Evolutionary conservation across 129 eudicot genomes (phyloP), one percentile per base, ranked within the genome.

Genomic region (Deinandra increscens): DNA sequence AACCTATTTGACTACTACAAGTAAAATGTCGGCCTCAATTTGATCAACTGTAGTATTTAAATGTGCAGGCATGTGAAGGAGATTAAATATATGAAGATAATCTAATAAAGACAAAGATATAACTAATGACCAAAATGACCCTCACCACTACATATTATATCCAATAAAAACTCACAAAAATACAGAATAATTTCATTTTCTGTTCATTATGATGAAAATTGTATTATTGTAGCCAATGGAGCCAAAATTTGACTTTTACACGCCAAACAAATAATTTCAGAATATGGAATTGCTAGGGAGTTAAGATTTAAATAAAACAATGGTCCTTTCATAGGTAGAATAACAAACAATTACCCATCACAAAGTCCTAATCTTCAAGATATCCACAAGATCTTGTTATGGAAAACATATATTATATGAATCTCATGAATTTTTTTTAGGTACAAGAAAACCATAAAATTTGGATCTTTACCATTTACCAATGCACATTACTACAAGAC

Each of bases 171-270:
- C 42, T 39, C 23, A 38, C 69, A 44, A 56, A 65, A 65, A 64
- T 54, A 22, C 4, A 65, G 66, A 56, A 55, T 56, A 66, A 45
- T 66, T 58, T 46, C 23, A 66, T 73, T 68, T 67, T 67, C 69
- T 68, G 59, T n/a, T n/a, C n/a, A n/a, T n/a, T 58, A 59, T 45
- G 18, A 46, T 59, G 46, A 74, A 63, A 74, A 60, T 48, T 73
- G 63, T 22, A 63, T 53, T 54, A 26, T 45, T 74, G 79, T 41
- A 45, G 45, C 71, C 64, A 60, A 53, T 69, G 60, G 45, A 69
- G 81, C 56, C 81, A 77, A 77, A 77, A 26, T 50, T 70, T 77
- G 75, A 77, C 81, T 70, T 77, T 68, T 18, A 11, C 39, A 14
- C 58, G 75, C 50, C 71, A 69, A 18, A 60, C 26, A n/a, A 50